Evolutionary conservation across 2,329 filamentous ascomycete genomes (phyloP), one percentile per base, ranked within the genome.

Genomic region (Aspergillus tanneri): DNA sequence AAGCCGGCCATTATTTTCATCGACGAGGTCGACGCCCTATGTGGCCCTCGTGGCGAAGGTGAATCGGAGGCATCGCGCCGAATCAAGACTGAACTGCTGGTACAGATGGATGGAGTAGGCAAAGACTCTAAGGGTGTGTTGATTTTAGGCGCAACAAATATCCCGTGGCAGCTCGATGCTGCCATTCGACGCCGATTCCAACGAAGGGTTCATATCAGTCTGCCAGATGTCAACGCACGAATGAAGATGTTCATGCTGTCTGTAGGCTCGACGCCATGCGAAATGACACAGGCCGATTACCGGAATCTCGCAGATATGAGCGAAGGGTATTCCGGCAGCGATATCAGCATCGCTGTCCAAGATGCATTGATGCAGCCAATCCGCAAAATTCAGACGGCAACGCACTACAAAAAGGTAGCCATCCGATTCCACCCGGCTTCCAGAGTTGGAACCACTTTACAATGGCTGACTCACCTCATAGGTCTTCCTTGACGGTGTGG

Each of bases 1-100:
- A 96, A 93, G 63, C 93, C 93, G 1, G 93, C 91, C 1, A 96
- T 99, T 67, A 96, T 97, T 71, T 97, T 97, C 74, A 96, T 97
- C 65, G 92, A 97, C 69, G 92, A 97, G 72, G 90, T 97, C 55
- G 93, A 99, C 69, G 93, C 93, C 4, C 84, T 99, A 2, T 97
- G 93, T 66, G 93, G 93, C 0, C 91, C 92, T 7, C 84, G 93
- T 63, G 84, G 84, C 39, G 93, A 99, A 78, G 93, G 93, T 67
- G 95, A 99, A 75, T 96, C 91, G 1, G 93, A 99, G 77, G 93
- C 95, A 1, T 96, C 91, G 43, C 83, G 93, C 52, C 87, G 93
- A 68, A 99, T 99, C 79, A 99, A 99, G 76, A 99, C 93, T 0
- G 93, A 99, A 72, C 84, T 99, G 64, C 84, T 99, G 11, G 92